Conservation (phyloP, 1,284 basidiomycete species). For the Pholiota adiposa region DNA sequence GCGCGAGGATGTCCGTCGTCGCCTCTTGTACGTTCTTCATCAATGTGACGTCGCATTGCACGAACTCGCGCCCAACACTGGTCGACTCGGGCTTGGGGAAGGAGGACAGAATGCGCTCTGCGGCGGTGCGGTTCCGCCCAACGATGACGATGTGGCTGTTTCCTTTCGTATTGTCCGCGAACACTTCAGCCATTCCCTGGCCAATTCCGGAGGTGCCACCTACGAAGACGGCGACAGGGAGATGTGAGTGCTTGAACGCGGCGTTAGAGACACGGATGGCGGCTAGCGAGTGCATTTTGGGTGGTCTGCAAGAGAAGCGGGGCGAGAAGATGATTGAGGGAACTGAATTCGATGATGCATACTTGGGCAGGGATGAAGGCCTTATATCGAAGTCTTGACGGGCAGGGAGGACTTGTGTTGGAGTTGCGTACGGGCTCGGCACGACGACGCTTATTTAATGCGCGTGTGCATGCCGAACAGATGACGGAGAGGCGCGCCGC, state of each 20-base stretch:
- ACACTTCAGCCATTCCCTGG: constrained; percentile 42
- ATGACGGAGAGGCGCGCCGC: too few relatives aligned
- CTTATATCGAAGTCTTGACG: too few relatives aligned
- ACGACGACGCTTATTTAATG: too few relatives aligned
- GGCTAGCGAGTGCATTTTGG: constrained; percentile 33
- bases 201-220: constrained; percentile 55
- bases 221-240: constrained; percentile 46
- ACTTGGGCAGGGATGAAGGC: too few relatives aligned
- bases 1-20: constrained; percentile 34
- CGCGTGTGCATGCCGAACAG: too few relatives aligned
- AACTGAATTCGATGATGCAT: background rate
- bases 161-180: constrained; percentile 41
- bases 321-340: background rate
- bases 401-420: too few relatives aligned
- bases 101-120: constrained; percentile 41
- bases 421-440: too few relatives aligned
- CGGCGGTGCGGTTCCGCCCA: constrained; percentile 47
- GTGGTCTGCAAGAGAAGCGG: background rate
- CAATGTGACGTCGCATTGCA: constrained; percentile 48
- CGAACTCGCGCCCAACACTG: constrained; percentile 38
- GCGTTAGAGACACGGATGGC: constrained; percentile 38
- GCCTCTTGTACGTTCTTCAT: constrained; percentile 47
- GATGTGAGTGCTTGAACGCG: constrained; percentile 28
- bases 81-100: constrained; percentile 35
- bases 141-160: constrained; percentile 49